Percentiles rank a stretch among this genome's conserved stretches.
These are phyloP conservation scores for Fusarium tjaetaba DNA, from an alignment of 2,329 filamentous ascomycete species.

Conservation along the genomic window DNA sequence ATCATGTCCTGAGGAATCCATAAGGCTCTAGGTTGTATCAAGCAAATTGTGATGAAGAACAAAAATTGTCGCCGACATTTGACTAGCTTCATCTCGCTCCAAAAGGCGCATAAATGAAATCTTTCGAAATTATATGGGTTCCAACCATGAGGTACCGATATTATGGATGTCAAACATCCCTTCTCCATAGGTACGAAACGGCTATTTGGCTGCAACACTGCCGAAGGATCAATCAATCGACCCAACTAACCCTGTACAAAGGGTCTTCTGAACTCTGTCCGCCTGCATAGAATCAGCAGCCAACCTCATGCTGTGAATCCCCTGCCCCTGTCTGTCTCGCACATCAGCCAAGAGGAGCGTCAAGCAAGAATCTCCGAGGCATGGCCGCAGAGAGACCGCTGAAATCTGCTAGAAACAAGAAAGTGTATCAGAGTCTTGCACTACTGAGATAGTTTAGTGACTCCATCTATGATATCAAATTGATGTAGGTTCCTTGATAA, in stretches of 20 bases:
- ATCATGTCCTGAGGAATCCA: neutral
- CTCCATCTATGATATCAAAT: neutral
- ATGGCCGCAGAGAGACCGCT: conserved; percentile 26
- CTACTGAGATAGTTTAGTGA: neutral
- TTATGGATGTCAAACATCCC: neutral
- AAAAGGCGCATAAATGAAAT: neutral
- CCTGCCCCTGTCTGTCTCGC: conserved; percentile 19
- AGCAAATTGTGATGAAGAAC: neutral
- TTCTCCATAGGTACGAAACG: neutral
- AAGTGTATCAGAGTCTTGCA: neutral
- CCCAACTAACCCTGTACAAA: conserved; percentile 20
- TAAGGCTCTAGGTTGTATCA: neutral
- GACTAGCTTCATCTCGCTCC: neutral
- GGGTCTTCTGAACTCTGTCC: conserved; percentile 16
- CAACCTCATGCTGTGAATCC: conserved; percentile 18
- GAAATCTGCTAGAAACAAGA: neutral
- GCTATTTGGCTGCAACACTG: neutral
- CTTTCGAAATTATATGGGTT: neutral
- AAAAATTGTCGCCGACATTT: neutral
- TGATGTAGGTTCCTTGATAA: neutral
- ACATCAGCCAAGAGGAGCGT: conserved; percentile 18
- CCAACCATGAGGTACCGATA: neutral
- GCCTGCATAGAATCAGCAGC: neutral
- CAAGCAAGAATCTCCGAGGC: conserved; percentile 27
- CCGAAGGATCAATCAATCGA: conserved; percentile 1